Percentiles rank a stretch among this genome's conserved stretches.
phyloP scores from a whole-genome alignment of 768 basidiomycete species.

The Filobasidium wieringae region DNA sequence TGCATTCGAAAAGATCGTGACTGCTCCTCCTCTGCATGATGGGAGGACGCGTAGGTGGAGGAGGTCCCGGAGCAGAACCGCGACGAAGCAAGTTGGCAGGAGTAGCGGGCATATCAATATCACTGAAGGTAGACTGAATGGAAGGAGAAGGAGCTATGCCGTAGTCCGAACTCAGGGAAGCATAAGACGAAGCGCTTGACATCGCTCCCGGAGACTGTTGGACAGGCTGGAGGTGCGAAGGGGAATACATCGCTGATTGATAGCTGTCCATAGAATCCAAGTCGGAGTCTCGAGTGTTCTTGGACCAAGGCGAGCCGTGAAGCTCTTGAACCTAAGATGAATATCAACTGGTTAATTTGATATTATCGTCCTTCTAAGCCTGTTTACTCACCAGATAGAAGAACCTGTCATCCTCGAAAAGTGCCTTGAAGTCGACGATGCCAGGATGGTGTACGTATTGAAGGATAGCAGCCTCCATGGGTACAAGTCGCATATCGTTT shows the following conservation, averaged over 20 bases:
- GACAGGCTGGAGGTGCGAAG: constrained; percentile 14
- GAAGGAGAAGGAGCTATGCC: constrained; percentile 12
- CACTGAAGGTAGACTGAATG: constrained; percentile 9
- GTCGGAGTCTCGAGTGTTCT: no score
- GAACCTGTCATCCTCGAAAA: constrained; percentile 71
- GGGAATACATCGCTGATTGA: no score
- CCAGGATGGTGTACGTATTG: constrained; percentile 59
- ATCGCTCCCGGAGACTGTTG: constrained; percentile 43
- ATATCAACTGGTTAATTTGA: constrained; percentile 7
- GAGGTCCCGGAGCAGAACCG: not conserved
- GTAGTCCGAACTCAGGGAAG: constrained; percentile 15
- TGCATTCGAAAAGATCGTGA: constrained; percentile 89
- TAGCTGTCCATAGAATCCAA: no score
- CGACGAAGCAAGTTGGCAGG: not conserved
- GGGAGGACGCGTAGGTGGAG: constrained; percentile 31
- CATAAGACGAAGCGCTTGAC: constrained; percentile 20
- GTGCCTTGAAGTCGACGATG: constrained; percentile 68
- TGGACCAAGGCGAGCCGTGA: constrained; percentile 76
- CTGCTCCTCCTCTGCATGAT: constrained; percentile 57
- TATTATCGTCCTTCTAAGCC: no score
- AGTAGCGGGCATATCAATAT: not conserved
- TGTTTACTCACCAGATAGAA: constrained; percentile 65
- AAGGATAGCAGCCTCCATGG: constrained; percentile 70
- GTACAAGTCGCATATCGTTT: constrained; percentile 41
- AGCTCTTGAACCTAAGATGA: constrained; percentile 66